phyloP scores from a whole-genome alignment of 257 asterid species.

The Plectranthus barbatus region DNA sequence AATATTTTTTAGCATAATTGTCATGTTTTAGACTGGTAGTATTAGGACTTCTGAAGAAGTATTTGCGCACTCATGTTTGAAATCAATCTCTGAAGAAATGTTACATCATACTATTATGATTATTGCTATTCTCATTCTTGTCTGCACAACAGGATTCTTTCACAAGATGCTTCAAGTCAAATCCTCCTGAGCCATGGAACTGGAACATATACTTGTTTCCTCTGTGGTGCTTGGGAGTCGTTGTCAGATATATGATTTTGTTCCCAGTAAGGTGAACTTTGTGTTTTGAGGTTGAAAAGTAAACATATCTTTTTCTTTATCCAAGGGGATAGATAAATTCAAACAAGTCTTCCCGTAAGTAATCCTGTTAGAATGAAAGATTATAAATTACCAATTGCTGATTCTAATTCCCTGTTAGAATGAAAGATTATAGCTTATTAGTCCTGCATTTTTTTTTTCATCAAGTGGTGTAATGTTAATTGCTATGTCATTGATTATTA shows the following conservation, averaged over 20 bases:
- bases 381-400: neutral
- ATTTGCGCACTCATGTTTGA: neutral
- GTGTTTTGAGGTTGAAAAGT: neutral
- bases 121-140: constrained; percentile 3
- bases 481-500: neutral
- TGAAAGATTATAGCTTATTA: neutral
- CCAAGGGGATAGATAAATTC: neutral
- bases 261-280: constrained; percentile 67
- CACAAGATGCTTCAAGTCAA: constrained; percentile 95
- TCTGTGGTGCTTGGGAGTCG: constrained; percentile 91
- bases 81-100: neutral
- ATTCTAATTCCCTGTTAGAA: neutral
- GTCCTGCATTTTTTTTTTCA: neutral
- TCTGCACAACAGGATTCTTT: constrained; percentile 72
- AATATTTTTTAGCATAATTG: too few relatives aligned
- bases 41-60: neutral
- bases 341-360: neutral
- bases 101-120: neutral
- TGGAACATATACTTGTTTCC: constrained; percentile 95
- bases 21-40: too few relatives aligned
- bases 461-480: neutral
- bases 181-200: constrained; percentile 97
- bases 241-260: constrained; percentile 78
- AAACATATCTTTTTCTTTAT: neutral
- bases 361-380: neutral